Evolutionary conservation across 2,329 filamentous ascomycete species (phyloP).

Genomic region (Aureobasidium subglaciale): DNA sequence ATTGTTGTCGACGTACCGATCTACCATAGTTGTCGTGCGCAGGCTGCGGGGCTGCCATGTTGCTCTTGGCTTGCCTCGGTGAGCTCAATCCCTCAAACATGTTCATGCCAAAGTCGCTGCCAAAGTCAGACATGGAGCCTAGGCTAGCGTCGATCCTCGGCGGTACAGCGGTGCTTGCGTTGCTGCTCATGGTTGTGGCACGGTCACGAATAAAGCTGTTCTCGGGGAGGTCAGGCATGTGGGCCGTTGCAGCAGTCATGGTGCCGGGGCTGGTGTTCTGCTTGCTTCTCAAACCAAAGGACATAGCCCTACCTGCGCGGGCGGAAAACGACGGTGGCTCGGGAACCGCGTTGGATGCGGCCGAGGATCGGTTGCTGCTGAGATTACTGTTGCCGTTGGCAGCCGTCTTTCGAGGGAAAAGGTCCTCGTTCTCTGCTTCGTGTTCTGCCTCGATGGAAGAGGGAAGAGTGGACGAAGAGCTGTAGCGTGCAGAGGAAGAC

Average conservation of each 20-base stretch:
- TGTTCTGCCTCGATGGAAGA: constrained; percentile 44
- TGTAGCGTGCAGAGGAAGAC: constrained; percentile 43
- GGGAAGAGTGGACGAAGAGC: constrained; percentile 49
- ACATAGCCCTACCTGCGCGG: constrained; percentile 46
- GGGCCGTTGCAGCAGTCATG: constrained; percentile 1
- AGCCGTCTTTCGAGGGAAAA: constrained; percentile 30
- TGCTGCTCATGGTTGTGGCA: constrained; percentile 32
- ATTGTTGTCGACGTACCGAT: constrained; percentile 19
- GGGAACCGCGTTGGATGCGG: constrained; percentile 11
- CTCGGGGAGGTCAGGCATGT: constrained; percentile 12
- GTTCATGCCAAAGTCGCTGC: constrained; percentile 28
- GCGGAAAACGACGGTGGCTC: constrained; percentile 25
- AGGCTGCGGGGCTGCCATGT: constrained; percentile 20
- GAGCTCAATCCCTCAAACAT: constrained; percentile 28
- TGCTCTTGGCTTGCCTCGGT: constrained; percentile 19
- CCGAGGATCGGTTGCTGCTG: constrained; percentile 23
- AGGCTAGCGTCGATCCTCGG: constrained; percentile 24
- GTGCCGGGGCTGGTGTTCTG: constrained; percentile 18
- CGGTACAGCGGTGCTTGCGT: constrained; percentile 34
- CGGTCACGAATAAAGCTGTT: constrained; percentile 33
- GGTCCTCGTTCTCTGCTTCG: constrained; percentile 29
- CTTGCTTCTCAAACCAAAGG: constrained; percentile 39
- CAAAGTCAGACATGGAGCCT: constrained; percentile 25
- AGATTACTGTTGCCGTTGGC: constrained; percentile 36
- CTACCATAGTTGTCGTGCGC: constrained; percentile 16